Evolutionary conservation across 805 yeast species (phyloP).

Genomic region (Wickerhamiella bombiphila): DNA sequence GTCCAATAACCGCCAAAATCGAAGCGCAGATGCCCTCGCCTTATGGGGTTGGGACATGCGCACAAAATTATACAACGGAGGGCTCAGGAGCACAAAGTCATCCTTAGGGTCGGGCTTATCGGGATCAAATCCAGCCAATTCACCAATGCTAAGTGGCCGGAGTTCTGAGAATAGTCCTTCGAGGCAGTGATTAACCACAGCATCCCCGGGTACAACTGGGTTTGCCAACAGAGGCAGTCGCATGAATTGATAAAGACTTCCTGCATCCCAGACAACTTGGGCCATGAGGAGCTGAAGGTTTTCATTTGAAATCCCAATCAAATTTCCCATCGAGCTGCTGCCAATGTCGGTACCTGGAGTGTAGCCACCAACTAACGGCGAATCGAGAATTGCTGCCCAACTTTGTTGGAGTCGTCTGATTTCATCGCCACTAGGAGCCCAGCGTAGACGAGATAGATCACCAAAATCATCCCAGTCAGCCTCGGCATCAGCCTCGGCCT

Average conservation of each 20-base stretch:
- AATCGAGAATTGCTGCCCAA: neutral
- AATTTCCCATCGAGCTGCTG: neutral
- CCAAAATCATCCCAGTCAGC: neutral
- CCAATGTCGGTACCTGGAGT: neutral
- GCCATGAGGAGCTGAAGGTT: slow-evolving; percentile 19
- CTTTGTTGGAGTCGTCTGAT: neutral
- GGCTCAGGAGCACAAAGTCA: slow-evolving; percentile 15
- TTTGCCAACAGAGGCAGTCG: slow-evolving; percentile 8
- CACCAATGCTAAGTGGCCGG: neutral
- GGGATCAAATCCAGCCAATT: neutral
- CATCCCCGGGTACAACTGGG: slow-evolving; percentile 4
- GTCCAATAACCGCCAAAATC: slow-evolving; percentile 29
- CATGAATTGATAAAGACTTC: slow-evolving; percentile 13
- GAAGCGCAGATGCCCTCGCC: slow-evolving; percentile 25
- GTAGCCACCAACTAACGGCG: too few species aligned
- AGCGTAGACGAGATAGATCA: neutral
- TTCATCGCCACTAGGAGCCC: neutral
- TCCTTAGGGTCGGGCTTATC: neutral
- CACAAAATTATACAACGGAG: slow-evolving; percentile 21
- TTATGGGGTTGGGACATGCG: slow-evolving; percentile 20
- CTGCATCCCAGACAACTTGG: slow-evolving; percentile 27
- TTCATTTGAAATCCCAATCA: slow-evolving; percentile 10
- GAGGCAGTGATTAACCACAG: slow-evolving; percentile 5
- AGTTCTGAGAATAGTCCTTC: slow-evolving; percentile 2
- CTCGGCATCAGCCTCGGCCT: neutral